These are phyloP conservation scores for Cyanodermella asteris DNA, from an alignment of 2,329 filamentous ascomycete genomes.

Conservation along the genomic window DNA sequence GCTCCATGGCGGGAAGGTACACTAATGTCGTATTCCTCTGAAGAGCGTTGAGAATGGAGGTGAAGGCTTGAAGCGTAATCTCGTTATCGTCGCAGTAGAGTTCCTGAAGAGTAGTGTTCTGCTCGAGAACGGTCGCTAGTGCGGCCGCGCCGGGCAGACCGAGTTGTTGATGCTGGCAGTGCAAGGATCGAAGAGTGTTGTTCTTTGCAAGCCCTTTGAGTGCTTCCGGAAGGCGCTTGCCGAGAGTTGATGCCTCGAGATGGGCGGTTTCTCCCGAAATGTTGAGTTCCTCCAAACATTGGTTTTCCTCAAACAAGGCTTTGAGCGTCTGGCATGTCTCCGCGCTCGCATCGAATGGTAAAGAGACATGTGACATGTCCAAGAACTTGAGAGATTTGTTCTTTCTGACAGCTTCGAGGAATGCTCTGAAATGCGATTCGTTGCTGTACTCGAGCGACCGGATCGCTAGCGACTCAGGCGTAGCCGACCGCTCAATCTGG, in stretches of 20 bases:
- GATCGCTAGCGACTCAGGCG: conserved; percentile 43
- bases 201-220: conserved; percentile 43
- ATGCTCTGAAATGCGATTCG: conserved; percentile 39
- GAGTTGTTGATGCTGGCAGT: conserved; percentile 46
- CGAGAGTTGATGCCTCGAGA: conserved; percentile 47
- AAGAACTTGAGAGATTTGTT: conserved; percentile 43
- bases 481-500: conserved; percentile 27
- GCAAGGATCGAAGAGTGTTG: conserved; percentile 35
- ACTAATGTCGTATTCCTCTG: conserved; percentile 41
- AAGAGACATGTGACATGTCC: conserved; percentile 47
- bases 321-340: conserved; percentile 44
- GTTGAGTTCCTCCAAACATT: conserved; percentile 42
- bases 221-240: conserved; percentile 44
- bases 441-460: conserved; percentile 47
- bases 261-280: conserved; percentile 51
- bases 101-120: conserved; percentile 39
- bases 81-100: conserved; percentile 52
- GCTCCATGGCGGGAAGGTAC: conserved; percentile 39
- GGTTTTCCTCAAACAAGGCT: conserved; percentile 43
- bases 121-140: conserved; percentile 43
- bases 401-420: conserved; percentile 37
- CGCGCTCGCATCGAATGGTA: conserved; percentile 45
- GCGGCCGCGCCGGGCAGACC: conserved; percentile 48
- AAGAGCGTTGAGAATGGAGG: conserved; percentile 45
- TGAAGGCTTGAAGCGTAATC: conserved; percentile 48